A percentile compares a stretch with the other conserved stretches of the same genome.
phyloP scores from a whole-genome alignment of 768 basidiomycete genomes.

The Scleroderma citrinum region DNA sequence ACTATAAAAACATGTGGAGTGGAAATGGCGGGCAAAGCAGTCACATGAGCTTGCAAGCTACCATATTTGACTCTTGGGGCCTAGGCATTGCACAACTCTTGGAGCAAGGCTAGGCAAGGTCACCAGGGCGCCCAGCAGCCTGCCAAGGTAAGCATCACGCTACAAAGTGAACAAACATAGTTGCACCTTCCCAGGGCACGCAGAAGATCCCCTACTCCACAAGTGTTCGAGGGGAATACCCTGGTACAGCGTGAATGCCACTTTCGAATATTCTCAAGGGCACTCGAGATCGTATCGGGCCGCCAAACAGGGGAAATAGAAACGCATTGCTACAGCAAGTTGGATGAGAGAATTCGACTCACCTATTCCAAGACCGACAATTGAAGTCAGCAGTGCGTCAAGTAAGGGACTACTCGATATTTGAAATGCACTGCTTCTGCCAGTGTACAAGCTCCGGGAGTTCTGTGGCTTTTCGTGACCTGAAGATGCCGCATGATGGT shows the following conservation, averaged over 20 bases:
- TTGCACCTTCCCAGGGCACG: neutral
- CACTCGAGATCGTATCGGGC: conserved; percentile 2
- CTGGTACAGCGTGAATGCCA: neutral
- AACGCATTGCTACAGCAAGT: conserved; percentile 1
- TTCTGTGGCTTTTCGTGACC: conserved; percentile 7
- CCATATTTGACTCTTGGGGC: neutral
- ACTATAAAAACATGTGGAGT: neutral
- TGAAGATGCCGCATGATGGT: conserved; percentile 2
- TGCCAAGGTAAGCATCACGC: neutral
- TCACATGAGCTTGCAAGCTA: neutral
- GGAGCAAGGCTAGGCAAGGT: neutral
- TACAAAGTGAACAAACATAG: neutral
- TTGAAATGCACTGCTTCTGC: conserved; percentile 24
- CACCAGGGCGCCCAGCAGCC: neutral
- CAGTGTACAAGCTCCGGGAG: neutral
- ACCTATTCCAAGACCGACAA: conserved; percentile 60
- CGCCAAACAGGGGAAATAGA: conserved; percentile 8
- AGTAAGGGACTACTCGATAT: conserved; percentile 22
- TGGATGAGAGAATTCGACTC: conserved; percentile 15
- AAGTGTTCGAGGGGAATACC: neutral
- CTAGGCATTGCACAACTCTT: neutral
- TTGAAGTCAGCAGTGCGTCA: conserved; percentile 54
- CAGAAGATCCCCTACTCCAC: neutral
- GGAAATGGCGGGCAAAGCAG: neutral
- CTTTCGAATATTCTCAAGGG: neutral